Evolutionary conservation across 331 rosid genomes (phyloP).

Genomic region (Malus hybrid): DNA sequence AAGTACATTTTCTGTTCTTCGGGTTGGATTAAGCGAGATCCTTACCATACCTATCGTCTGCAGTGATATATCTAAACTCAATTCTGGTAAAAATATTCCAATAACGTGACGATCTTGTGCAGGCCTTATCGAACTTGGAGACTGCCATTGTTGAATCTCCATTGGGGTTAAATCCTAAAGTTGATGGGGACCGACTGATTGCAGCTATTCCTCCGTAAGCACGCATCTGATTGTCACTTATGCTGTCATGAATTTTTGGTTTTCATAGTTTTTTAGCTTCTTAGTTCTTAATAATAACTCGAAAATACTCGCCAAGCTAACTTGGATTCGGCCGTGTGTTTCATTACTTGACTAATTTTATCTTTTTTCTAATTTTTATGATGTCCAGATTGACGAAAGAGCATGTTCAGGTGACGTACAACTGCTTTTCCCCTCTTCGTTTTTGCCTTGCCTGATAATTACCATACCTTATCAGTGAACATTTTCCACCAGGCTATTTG

Average conservation of each 20-base stretch:
- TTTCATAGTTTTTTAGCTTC: background rate
- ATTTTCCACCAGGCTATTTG: slow-evolving; percentile 51
- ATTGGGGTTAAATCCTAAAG: slow-evolving; percentile 71
- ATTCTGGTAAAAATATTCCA: too few relatives aligned
- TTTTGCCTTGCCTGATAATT: background rate
- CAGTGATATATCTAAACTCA: background rate
- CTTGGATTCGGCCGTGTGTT: background rate
- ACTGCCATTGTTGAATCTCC: slow-evolving; percentile 81
- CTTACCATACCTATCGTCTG: background rate
- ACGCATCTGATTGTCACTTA: slow-evolving; percentile 4
- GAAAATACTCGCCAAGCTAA: background rate
- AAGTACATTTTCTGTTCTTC: background rate
- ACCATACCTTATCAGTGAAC: slow-evolving; percentile 8
- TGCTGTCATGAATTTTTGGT: background rate
- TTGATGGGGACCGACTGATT: slow-evolving; percentile 82
- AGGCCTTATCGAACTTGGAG: slow-evolving; percentile 71
- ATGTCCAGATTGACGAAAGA: slow-evolving; percentile 84
- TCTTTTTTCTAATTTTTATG: background rate
- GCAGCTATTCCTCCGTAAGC: slow-evolving; percentile 95
- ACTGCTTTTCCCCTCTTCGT: slow-evolving; percentile 5
- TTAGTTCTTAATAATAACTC: background rate
- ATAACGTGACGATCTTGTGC: slow-evolving; percentile 12
- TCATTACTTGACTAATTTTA: slow-evolving; percentile 14
- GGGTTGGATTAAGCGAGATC: background rate
- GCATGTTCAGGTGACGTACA: slow-evolving; percentile 65